These are phyloP conservation scores for Phytophthora sojae DNA, from an alignment of 352 stramenopile species.

Conservation along the genomic window DNA sequence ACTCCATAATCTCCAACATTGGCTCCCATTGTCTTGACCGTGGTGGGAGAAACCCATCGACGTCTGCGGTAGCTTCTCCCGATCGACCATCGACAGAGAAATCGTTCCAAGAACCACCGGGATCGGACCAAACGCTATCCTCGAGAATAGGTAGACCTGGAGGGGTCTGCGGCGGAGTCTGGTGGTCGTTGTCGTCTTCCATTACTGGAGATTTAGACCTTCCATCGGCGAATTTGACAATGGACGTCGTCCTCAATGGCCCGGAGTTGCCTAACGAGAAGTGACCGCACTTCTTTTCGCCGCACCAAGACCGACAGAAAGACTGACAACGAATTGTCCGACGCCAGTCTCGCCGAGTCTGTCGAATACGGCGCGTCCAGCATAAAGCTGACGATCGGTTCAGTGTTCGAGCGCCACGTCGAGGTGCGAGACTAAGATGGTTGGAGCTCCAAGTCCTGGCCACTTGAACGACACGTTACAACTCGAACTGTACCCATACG, in stretches of 20 bases:
- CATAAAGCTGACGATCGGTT: conserved; percentile 13
- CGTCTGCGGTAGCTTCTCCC: conserved; percentile 12
- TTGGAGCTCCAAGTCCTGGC: conserved; percentile 2
- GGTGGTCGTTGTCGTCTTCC: neutral
- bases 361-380: conserved; percentile 10
- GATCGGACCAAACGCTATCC: conserved; percentile 27
- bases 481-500: conserved; percentile 9
- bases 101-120: conserved; percentile 22
- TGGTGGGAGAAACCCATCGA: neutral
- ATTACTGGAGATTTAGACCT: conserved; percentile 19
- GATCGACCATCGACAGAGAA: neutral
- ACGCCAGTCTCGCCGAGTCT: conserved; percentile 13
- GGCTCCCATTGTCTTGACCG: neutral
- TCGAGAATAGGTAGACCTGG: conserved; percentile 23
- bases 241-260: conserved; percentile 1
- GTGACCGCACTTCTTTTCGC: neutral
- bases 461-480: neutral
- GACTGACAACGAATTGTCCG: conserved; percentile 7
- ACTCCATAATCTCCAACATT: neutral
- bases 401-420: conserved; percentile 1
- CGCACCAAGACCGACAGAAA: neutral
- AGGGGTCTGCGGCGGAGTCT: neutral
- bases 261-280: conserved; percentile 5
- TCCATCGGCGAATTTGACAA: conserved; percentile 17
- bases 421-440: conserved; percentile 6